Base-by-base conservation (phyloP, 139 green algal species). In the Penium margaritaceum region DNA sequence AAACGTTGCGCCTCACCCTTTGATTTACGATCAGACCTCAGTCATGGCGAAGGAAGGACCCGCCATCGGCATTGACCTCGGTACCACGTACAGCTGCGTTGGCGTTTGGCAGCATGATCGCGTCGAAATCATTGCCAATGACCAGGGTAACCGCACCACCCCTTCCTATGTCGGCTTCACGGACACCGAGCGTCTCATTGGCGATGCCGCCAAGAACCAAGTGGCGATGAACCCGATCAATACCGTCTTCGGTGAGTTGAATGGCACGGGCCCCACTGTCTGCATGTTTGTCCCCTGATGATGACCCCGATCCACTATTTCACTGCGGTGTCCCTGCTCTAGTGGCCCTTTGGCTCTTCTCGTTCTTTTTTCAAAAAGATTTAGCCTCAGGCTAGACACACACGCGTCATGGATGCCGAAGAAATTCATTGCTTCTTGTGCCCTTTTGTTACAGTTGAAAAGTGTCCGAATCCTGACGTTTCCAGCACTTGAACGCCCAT, bases 111-210 rank as follows among this genome's bases (percentile, higher is more conserved):
- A 95, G 82, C 89, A 96, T 51, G 69, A 76, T 24, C 69, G 69
- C 29, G 66, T 97, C 91, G 63, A 88, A 24, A 67, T 76, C 89
- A 96, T 86, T 91, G 96, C 84, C 91, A 96, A 73, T 27, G 66
- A 97, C 75, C 87, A 92, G 79, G 82, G 75, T 47, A 85, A 95
- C 86, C 84, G 91, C 38, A 97, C 91, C 34, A 97, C 91, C 0
- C 90, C 89, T 21, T 93, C 86, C 0, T 96, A 97, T 77, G 93
- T 98, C 14, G 93, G 86, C 6, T 98, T 98, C 84, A 96, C 92
- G 17, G 93, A 98, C 84, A 89, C 84, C 14, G 93, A 98, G 87
- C 88, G 93, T 43, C 85, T 97, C 6, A 95, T 97, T 35, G 92
- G 80, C 27, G 80, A 85, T 55, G 78, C 81, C 46, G 81, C 92